phyloP scores from a whole-genome alignment of 2,329 filamentous ascomycete species.

The Trichoderma breve region DNA sequence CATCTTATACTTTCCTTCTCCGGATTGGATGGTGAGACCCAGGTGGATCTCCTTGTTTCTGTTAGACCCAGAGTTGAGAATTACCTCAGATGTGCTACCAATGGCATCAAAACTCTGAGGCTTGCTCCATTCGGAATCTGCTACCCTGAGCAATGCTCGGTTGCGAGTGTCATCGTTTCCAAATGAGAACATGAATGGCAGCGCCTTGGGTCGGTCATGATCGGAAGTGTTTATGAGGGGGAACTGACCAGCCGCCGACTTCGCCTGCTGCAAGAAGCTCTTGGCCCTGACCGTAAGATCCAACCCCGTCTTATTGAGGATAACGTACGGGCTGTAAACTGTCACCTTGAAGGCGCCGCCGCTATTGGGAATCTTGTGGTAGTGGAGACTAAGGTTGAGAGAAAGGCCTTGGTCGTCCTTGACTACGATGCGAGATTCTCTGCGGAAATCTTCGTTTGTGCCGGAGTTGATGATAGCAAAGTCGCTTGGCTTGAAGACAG shows the following conservation, averaged over 20 bases:
- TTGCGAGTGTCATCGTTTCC: constrained; percentile 87
- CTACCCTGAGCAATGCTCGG: constrained; percentile 80
- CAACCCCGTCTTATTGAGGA: constrained; percentile 92
- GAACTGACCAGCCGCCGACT: constrained; percentile 77
- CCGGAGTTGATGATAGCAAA: constrained; percentile 96
- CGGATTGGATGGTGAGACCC: constrained; percentile 83
- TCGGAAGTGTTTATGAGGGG: constrained; percentile 51
- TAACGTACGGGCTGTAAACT: constrained; percentile 89
- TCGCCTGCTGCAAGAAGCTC: constrained; percentile 79
- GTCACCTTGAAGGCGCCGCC: constrained; percentile 96
- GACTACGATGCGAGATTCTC: constrained; percentile 74
- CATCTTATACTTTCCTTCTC: constrained; percentile 96
- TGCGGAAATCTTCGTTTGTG: constrained; percentile 80
- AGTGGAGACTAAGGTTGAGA: constrained; percentile 82
- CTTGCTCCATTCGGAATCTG: constrained; percentile 92
- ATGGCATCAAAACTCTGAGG: constrained; percentile 98
- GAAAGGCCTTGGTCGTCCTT: constrained; percentile 82
- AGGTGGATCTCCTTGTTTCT: constrained; percentile 82
- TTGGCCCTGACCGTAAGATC: constrained; percentile 86
- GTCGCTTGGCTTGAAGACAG: constrained; percentile 88
- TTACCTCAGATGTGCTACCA: constrained; percentile 85
- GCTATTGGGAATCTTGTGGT: constrained; percentile 84
- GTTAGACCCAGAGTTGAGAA: constrained; percentile 76
- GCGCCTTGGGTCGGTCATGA: constrained; percentile 64
- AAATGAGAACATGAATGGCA: constrained; percentile 96